A percentile compares a stretch with the other conserved stretches of the same genome.
Evolutionary conservation across 2,329 filamentous ascomycete genomes (phyloP).

Genomic region (Pseudophaeomoniella oleicola): DNA sequence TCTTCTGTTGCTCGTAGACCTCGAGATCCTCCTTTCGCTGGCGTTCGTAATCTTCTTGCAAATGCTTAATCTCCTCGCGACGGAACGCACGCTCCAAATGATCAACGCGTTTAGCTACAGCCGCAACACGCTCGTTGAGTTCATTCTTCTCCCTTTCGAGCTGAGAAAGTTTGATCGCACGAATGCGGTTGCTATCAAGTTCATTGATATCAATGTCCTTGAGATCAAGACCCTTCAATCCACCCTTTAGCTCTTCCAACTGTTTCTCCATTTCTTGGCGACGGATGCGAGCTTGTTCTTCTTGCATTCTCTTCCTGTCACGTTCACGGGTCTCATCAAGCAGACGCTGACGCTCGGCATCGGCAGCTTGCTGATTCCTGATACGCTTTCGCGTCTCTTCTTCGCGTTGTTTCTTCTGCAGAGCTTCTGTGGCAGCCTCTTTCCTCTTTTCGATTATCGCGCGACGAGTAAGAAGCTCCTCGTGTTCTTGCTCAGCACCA

Average conservation of each 20-base stretch:
- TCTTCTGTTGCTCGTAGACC: conserved; percentile 66
- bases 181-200: conserved; percentile 77
- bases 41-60: conserved; percentile 67
- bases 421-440: conserved; percentile 78
- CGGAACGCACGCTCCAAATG: conserved; percentile 94
- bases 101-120: conserved; percentile 90
- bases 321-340: conserved; percentile 87
- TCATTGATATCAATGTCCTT: conserved; percentile 61
- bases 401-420: conserved; percentile 82
- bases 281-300: conserved; percentile 77
- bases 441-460: conserved; percentile 93
- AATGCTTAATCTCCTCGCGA: conserved; percentile 87
- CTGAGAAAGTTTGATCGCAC: conserved; percentile 87
- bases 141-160: conserved; percentile 97
- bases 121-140: conserved; percentile 75
- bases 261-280: conserved; percentile 90
- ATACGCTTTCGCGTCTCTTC: conserved; percentile 77
- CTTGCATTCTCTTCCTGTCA: conserved; percentile 70
- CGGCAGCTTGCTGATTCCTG: conserved; percentile 73
- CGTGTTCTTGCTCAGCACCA: conserved; percentile 84
- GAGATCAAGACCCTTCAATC: conserved; percentile 65
- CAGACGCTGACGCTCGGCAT: conserved; percentile 77
- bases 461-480: conserved; percentile 70
- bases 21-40: conserved; percentile 67
- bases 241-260: conserved; percentile 79